Evolutionary conservation across 2,329 filamentous ascomycete species (phyloP).

Genomic region (Fusarium sambucinum): DNA sequence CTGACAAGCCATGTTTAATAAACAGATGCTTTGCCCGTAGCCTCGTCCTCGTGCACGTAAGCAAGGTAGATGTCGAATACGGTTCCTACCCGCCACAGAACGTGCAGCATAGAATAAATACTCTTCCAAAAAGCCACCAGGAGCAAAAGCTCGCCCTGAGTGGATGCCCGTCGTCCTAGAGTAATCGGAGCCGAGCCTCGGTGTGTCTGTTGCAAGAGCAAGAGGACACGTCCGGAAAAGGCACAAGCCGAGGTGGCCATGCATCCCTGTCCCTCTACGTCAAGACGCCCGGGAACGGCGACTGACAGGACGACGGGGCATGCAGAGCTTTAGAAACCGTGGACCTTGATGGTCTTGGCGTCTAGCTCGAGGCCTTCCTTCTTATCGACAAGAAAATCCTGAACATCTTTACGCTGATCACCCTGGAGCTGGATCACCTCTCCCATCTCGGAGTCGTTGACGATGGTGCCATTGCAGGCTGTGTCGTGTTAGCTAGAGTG

Average conservation of each 20-base stretch:
- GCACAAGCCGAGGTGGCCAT: conserved; percentile 49
- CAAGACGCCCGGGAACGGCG: conserved; percentile 50
- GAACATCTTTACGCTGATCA: conserved; percentile 98
- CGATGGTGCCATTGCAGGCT: conserved; percentile 99
- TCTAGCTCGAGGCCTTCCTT: conserved; percentile 94
- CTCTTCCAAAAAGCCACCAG: conserved; percentile 48
- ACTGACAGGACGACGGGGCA: conserved; percentile 56
- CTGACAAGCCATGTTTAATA: conserved; percentile 51
- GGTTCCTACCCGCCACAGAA: conserved; percentile 25
- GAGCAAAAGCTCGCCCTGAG: conserved; percentile 45
- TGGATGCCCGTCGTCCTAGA: conserved; percentile 51
- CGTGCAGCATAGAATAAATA: conserved; percentile 45
- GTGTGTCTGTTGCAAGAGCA: conserved; percentile 44
- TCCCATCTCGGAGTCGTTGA: conserved; percentile 95
- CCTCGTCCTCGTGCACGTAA: conserved; percentile 45
- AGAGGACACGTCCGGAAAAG: conserved; percentile 47
- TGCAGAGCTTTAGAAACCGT: conserved; percentile 62
- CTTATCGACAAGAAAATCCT: conserved; percentile 97
- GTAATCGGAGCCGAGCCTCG: conserved; percentile 51
- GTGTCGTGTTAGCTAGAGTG: conserved; percentile 15
- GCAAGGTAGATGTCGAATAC: conserved; percentile 30
- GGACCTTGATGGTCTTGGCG: conserved; percentile 95
- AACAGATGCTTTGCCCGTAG: conserved; percentile 50
- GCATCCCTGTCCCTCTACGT: conserved; percentile 51
- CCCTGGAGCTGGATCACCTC: conserved; percentile 99